Conservation (phyloP, 805 yeast genomes). For the Nakazawaea peltata region DNA sequence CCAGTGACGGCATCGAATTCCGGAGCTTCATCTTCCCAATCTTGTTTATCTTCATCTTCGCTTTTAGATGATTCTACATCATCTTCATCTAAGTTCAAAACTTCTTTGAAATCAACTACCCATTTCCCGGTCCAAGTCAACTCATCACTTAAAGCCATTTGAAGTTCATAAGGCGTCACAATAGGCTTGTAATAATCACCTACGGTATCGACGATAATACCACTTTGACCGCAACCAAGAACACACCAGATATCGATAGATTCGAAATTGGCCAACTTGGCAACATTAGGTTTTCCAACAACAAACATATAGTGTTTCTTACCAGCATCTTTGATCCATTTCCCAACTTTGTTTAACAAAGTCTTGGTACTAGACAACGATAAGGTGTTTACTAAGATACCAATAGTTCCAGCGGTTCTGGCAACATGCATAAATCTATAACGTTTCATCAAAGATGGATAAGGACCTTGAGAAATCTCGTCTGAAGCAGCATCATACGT, state of each 20-base stretch:
- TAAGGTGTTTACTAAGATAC: slow-evolving; percentile 82
- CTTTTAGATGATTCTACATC: slow-evolving; percentile 15
- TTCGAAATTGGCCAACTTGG: slow-evolving; percentile 93
- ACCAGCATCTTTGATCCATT: slow-evolving; percentile 62
- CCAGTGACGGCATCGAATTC: slow-evolving; percentile 90
- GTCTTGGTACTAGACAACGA: slow-evolving; percentile 68
- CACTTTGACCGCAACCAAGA: slow-evolving; percentile 91
- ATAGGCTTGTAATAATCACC: slow-evolving; percentile 87
- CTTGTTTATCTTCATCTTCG: slow-evolving; percentile 16
- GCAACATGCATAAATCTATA: slow-evolving; percentile 85
- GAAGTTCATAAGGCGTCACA: slow-evolving; percentile 86
- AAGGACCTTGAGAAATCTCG: slow-evolving; percentile 45
- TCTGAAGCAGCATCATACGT: slow-evolving; percentile 35
- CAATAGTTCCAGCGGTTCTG: slow-evolving; percentile 85
- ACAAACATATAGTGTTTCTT: slow-evolving; percentile 92
- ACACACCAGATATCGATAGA: slow-evolving; percentile 93
- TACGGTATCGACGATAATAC: slow-evolving; percentile 71
- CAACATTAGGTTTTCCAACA: slow-evolving; percentile 97
- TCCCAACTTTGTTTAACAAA: slow-evolving; percentile 53
- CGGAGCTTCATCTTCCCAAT: slow-evolving; percentile 54
- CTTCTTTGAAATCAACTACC: slow-evolving; percentile 69
- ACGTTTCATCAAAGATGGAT: slow-evolving; percentile 74
- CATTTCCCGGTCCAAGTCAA: slow-evolving; percentile 91
- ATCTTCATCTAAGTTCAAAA: slow-evolving; percentile 29
- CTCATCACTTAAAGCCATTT: slow-evolving; percentile 69